Percentiles rank a stretch among this genome's conserved stretches.
Conservation (phyloP, 1,284 basidiomycete species). For the Leccinum solheimii region DNA sequence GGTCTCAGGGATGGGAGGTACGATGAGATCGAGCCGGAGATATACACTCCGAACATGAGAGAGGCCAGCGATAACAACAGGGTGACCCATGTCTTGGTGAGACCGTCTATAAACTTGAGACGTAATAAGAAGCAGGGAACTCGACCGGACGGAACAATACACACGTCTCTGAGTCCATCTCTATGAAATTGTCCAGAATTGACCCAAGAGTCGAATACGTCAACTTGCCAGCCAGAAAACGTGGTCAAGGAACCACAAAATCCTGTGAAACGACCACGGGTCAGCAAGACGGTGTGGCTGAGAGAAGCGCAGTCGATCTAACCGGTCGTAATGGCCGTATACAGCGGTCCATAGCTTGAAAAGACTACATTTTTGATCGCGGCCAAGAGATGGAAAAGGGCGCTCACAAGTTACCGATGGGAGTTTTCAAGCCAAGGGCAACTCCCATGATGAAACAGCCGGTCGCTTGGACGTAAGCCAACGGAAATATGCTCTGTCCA, state of each 20-base stretch:
- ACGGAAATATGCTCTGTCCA: constrained; percentile 76
- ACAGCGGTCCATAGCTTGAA: constrained; percentile 81
- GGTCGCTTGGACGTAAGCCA: constrained; percentile 85
- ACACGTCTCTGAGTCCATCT: constrained; percentile 76
- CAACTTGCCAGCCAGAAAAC: constrained; percentile 94
- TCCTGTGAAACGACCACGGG: constrained; percentile 47
- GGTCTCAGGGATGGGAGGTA: constrained; percentile 41
- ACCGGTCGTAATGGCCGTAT: constrained; percentile 89
- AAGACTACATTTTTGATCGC: constrained; percentile 11
- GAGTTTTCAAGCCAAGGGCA: constrained; percentile 64
- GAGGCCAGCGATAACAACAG: constrained; percentile 69
- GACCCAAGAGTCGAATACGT: constrained; percentile 85
- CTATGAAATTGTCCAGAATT: constrained; percentile 63
- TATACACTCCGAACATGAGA: constrained; percentile 58
- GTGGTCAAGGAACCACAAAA: constrained; percentile 97
- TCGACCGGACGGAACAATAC: constrained; percentile 30
- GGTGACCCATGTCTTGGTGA: constrained; percentile 82
- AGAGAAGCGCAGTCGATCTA: constrained; percentile 14
- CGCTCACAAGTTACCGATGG: constrained; percentile 74
- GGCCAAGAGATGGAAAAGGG: constrained; percentile 1
- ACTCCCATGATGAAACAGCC: constrained; percentile 95
- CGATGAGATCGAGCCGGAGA: constrained; percentile 46
- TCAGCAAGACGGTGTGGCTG: constrained; percentile 4
- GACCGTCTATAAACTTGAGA: constrained; percentile 78
- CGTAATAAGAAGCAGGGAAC: constrained; percentile 8